Percentiles rank a stretch among this genome's conserved stretches.
Conservation (phyloP, 1,284 basidiomycete species). For the Malassezia psittaci region DNA sequence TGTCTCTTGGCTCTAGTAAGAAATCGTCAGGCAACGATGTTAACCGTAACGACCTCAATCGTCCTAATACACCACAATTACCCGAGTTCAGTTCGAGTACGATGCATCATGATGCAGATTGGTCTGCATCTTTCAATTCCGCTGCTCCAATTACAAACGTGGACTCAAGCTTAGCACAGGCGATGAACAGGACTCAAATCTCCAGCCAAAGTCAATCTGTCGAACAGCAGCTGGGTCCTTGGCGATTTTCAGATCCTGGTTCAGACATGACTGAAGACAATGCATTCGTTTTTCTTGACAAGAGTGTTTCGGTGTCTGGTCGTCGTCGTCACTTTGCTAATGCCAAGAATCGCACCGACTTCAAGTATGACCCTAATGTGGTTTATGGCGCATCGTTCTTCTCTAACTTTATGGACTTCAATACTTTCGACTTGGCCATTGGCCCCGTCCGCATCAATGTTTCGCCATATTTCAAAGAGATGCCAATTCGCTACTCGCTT, state of each 20-base stretch:
- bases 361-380: slow-evolving; percentile 46
- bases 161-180: not conserved
- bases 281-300: slow-evolving; percentile 49
- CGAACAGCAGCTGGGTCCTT: slow-evolving; percentile 46
- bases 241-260: slow-evolving; percentile 47
- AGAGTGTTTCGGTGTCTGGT: slow-evolving; percentile 43
- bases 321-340: slow-evolving; percentile 48
- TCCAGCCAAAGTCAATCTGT: slow-evolving; percentile 1
- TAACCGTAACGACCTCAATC: not conserved
- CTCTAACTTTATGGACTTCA: slow-evolving; percentile 37
- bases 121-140: not conserved
- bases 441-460: slow-evolving; percentile 39
- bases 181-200: not conserved
- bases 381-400: slow-evolving; percentile 42
- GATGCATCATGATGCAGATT: not conserved
- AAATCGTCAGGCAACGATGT: slow-evolving; percentile 1
- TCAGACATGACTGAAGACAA: slow-evolving; percentile 50
- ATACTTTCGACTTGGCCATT: slow-evolving; percentile 36
- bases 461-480: slow-evolving; percentile 36
- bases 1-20: slow-evolving; percentile 12
- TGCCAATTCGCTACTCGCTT: slow-evolving; percentile 50
- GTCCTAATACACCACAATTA: slow-evolving; percentile 9
- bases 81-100: slow-evolving; percentile 6
- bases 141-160: not conserved
- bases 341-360: slow-evolving; percentile 38